Evolutionary conservation across 805 yeast species (phyloP), one percentile per base, ranked within the genome.

Genomic region (Saccharomycopsis synnaedendra): DNA sequence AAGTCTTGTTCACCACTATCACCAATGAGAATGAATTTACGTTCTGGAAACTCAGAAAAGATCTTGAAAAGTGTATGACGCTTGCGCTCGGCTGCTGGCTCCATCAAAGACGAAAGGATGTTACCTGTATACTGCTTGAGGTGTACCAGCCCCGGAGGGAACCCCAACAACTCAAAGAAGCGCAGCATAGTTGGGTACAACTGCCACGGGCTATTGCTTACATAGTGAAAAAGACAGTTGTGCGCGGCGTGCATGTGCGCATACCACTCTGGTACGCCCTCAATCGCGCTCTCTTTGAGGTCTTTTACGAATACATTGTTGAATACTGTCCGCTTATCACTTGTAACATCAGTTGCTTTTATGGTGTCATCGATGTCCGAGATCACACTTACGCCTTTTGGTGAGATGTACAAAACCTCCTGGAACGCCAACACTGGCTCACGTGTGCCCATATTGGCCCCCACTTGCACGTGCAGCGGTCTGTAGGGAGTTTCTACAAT

Each of bases 281-380:
- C 82, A 27, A 93, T 75, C 44, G 70, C 72, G 77, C 95, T 82
- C n/a, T 73, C 75, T 4, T 70, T 63, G 45, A 76, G 76, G 39
- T 79, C 81, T 42, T 76, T 78, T 3, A 84, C 73, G 50, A 93
- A 78, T 0, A 88, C 80, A 58, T 84, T 89, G 50, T 82, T 71
- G 64, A 93, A 79, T 54, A 90, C 70, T 38, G 84, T 86, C 50
- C 94, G 71, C 63, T 86, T 88, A 52, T 89, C 95, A 1, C 90
- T 90, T 34, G 85, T 72, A 0, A 93, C 90, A 2, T 97, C 97
- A 0, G 98, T 88, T 39, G 77, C 70, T 58, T 93, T 84, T 35
- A 90, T 80, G 0, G 99, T 93, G 60, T 93, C 99, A 60, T 93
- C 99, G 39, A 93, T 81, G 62, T 93, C 99, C 57, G 89, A 80